Evolutionary conservation across 352 stramenopile species (phyloP), one percentile per base, ranked within the genome.

Genomic region (Globisporangium iwayamae): DNA sequence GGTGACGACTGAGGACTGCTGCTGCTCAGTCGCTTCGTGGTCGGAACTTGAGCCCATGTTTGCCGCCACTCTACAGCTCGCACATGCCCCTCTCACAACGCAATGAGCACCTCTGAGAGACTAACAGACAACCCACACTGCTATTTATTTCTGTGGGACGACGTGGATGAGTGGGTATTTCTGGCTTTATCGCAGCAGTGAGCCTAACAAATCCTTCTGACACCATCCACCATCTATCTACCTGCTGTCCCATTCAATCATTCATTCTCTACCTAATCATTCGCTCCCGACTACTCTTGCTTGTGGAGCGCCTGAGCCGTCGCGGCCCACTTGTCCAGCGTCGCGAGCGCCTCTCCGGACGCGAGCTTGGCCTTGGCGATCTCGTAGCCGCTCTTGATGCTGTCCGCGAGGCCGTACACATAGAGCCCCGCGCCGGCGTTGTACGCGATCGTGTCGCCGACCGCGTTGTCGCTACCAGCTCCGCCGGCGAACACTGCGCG

Each of bases 361-460:
- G 62, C 71, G 30, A 98, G 73, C 57, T 89, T 79, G 28, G 72
- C 74, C 68, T 83, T 85, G 11, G 91, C 93, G 68, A 93, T 75
- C 65, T 90, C 75, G 63, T 97, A 96, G 28, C 91, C 90, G 46
- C 71, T 82, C 72, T 97, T 93, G 57, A 97, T 90, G 32, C 79
- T 96, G 62, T 89, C 73, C 0, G 81, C 82, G n/a, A 94, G 59
- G 1, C 97, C 97, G 76, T 99, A 99, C 4, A 99, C 96, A 72
- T 99, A 99, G 62, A 98, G 87, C 14, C 96, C 97, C 1, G 98
- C 90, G 45, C 96, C 97, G 30, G 97, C 96, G 76, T 99, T 99
- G 68, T 99, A 97, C 2, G 97, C 95, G 67, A 99, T 97, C 36
- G 97, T 96, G 87, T 99, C 91, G 51, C 96, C 90, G 56, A 99